Conservation (phyloP, 331 rosid species). For the Cydonia oblonga region DNA sequence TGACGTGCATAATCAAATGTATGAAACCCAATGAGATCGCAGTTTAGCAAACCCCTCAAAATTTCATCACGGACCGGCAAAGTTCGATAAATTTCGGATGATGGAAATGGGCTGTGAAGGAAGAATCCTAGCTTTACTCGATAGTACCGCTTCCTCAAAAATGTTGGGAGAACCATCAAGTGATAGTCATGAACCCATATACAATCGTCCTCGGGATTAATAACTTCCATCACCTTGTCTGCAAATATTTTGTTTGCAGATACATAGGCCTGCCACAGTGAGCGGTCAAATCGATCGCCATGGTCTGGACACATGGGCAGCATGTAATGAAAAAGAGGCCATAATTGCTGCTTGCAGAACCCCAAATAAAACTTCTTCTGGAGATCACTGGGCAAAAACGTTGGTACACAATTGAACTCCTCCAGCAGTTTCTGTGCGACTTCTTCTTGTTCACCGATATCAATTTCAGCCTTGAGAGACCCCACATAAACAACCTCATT, state of each 20-base stretch:
- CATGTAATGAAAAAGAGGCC: constrained; percentile 99
- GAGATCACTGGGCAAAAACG: constrained; percentile 75
- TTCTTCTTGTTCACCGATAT: constrained; percentile 69
- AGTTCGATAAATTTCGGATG: constrained; percentile 92
- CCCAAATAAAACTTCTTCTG: constrained; percentile 80
- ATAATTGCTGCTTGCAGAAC: constrained; percentile 81
- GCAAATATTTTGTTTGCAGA: constrained; percentile 88
- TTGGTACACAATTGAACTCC: constrained; percentile 76
- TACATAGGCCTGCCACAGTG: constrained; percentile 88
- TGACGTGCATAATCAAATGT: constrained; percentile 98
- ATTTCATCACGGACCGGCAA: constrained; percentile 90
- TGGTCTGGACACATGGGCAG: constrained; percentile 91
- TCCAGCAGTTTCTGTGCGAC: constrained; percentile 73
- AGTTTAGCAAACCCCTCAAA: constrained; percentile 72
- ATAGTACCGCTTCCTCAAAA: constrained; percentile 65
- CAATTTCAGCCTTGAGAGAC: constrained; percentile 81
- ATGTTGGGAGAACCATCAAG: constrained; percentile 90
- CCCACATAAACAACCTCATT: constrained; percentile 87
- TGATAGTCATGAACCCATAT: constrained; percentile 98
- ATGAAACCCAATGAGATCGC: constrained; percentile 89
- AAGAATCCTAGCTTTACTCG: constrained; percentile 86
- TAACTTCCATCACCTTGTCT: constrained; percentile 91
- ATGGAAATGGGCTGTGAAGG: constrained; percentile 93
- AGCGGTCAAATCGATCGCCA: constrained; percentile 80
- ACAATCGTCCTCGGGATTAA: constrained; percentile 87